phyloP scores from a whole-genome alignment of 345 rosid genomes.

The Theobroma cacao region DNA sequence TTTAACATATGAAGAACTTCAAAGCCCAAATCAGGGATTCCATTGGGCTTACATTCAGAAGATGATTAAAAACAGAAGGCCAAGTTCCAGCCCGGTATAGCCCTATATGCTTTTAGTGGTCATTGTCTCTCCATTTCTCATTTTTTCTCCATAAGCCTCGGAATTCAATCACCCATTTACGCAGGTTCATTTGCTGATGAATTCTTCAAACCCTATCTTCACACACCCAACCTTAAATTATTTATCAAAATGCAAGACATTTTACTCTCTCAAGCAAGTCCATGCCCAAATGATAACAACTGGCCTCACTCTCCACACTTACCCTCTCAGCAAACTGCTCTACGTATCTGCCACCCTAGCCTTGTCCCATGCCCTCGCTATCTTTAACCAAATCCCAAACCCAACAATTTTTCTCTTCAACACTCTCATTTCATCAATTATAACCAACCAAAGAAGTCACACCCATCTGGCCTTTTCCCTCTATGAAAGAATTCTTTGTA shows the following conservation, averaged over 20 bases:
- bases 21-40: neutral
- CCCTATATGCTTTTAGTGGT: neutral
- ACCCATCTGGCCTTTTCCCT: constrained; percentile 47
- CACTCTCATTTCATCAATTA: constrained; percentile 49
- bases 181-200: constrained; percentile 25
- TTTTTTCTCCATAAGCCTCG: neutral
- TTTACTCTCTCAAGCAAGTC: constrained; percentile 40
- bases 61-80: neutral
- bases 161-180: no score
- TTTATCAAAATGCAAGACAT: constrained; percentile 41
- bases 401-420: constrained; percentile 62
- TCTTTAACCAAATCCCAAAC: constrained; percentile 44
- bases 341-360: constrained; percentile 32
- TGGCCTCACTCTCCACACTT: constrained; percentile 54
- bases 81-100: neutral
- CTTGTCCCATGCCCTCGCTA: constrained; percentile 41
- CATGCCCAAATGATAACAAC: constrained; percentile 44
- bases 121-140: neutral
- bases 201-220: constrained; percentile 38
- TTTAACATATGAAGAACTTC: neutral
- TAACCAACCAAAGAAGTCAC: constrained; percentile 16
- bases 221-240: constrained; percentile 37
- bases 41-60: neutral
- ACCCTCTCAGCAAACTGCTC: constrained; percentile 65
- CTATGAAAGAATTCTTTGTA: constrained; percentile 31